These are phyloP conservation scores for Astrothelium macrocarpum DNA, from an alignment of 495 filamentous ascomycete genomes.

Conservation along the genomic window DNA sequence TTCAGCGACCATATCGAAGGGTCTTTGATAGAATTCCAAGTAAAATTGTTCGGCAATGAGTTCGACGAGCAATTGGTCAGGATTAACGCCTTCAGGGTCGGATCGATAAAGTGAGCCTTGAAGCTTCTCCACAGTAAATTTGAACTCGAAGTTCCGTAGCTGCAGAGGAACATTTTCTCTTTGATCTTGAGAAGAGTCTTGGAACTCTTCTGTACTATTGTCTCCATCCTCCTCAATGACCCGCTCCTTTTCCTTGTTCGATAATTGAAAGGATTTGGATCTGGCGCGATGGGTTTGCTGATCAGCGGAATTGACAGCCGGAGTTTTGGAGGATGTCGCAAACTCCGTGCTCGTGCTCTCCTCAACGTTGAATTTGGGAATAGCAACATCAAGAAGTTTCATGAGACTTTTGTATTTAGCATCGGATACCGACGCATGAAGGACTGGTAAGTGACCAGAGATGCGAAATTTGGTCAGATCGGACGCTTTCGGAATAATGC, in stretches of 20 bases:
- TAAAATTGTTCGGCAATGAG: conserved; percentile 83
- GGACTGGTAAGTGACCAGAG: conserved; percentile 80
- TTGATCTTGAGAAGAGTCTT: conserved; percentile 42
- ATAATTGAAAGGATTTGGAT: conserved; percentile 55
- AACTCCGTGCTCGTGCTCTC: conserved; percentile 20
- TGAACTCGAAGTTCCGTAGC: conserved; percentile 87
- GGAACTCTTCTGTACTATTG: conserved; percentile 47
- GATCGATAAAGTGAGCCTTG: conserved; percentile 85
- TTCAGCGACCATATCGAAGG: conserved; percentile 86
- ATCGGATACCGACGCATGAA: conserved; percentile 86
- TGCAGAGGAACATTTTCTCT: conserved; percentile 56
- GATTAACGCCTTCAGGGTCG: conserved; percentile 65
- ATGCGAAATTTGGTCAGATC: conserved; percentile 88
- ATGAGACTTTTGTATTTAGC: conserved; percentile 93
- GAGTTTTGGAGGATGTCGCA: conserved; percentile 7
- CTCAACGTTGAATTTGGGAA: conserved; percentile 66
- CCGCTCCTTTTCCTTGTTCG: conserved; percentile 60
- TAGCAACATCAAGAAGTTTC: conserved; percentile 90
- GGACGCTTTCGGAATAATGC: conserved; percentile 86
- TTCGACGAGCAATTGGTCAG: conserved; percentile 78
- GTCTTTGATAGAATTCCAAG: conserved; percentile 75
- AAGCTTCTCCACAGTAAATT: conserved; percentile 85
- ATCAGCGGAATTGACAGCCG: not conserved
- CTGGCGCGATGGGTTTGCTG: conserved; percentile 32
- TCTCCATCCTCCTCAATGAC: conserved; percentile 67